Percentiles rank a stretch among this genome's conserved stretches.
These are phyloP conservation scores for Aureobasidium lini DNA, from an alignment of 2,329 filamentous ascomycete genomes.

Conservation along the genomic window DNA sequence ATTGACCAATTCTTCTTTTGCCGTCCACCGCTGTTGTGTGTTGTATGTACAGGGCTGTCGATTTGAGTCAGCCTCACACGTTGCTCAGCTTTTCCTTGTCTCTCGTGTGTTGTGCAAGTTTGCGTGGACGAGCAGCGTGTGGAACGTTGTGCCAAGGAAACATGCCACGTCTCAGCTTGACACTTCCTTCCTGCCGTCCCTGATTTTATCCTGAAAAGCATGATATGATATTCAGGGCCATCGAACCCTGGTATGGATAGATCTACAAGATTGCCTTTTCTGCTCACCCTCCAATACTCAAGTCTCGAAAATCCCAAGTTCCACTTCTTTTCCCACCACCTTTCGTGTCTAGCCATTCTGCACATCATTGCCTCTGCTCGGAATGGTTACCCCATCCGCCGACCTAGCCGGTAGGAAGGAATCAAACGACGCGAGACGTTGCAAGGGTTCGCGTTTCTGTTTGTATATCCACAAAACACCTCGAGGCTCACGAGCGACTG, in stretches of 20 bases:
- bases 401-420: not conserved
- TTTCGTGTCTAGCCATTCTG: not conserved
- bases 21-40: not conserved
- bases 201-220: not conserved
- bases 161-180: conserved; percentile 12
- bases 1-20: conserved; percentile 4
- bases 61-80: conserved; percentile 4
- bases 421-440: conserved; percentile 8
- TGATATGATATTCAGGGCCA: not conserved
- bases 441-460: conserved; percentile 4
- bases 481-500: not conserved
- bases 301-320: not conserved
- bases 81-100: not conserved
- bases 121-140: not conserved
- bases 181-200: conserved; percentile 3
- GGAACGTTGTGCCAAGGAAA: conserved; percentile 8
- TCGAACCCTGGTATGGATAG: not conserved
- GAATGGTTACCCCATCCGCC: not conserved
- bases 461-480: conserved; percentile 10
- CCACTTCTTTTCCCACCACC: not conserved
- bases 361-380: not conserved
- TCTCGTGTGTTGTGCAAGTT: not conserved
- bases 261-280: conserved; percentile 2
- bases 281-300: not conserved
- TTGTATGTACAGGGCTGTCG: not conserved